Evolutionary conservation across 257 asterid species (phyloP).

Genomic region (Euphrasia confusa): DNA sequence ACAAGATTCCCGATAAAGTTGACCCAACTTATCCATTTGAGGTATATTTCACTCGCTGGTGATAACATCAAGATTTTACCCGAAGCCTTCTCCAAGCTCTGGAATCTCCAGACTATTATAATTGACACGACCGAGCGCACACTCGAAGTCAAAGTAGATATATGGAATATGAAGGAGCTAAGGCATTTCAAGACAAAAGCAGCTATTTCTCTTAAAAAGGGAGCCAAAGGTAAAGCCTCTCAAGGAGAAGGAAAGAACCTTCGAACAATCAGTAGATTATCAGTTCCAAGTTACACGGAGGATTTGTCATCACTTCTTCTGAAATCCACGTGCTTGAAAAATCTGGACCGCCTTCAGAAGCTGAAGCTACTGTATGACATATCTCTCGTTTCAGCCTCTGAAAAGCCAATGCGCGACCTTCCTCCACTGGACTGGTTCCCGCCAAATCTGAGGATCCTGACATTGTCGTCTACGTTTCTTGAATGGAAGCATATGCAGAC

Average conservation of each 20-base stretch:
- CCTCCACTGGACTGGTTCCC: constrained; percentile 30
- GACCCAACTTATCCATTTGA: constrained; percentile 20
- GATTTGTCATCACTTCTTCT: constrained; percentile 13
- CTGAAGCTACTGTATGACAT: constrained; percentile 6
- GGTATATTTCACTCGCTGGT: constrained; percentile 25
- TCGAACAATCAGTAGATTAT: constrained; percentile 24
- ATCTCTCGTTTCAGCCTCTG: neutral
- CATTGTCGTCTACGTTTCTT: constrained; percentile 30
- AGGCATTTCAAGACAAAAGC: constrained; percentile 38
- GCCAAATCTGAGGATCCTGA: constrained; percentile 24
- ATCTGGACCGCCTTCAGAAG: constrained; percentile 19
- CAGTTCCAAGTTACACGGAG: constrained; percentile 26
- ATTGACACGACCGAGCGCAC: constrained; percentile 17
- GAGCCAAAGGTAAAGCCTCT: too few species aligned
- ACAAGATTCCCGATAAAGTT: constrained; percentile 28
- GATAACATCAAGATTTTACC: constrained; percentile 19
- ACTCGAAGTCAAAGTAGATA: constrained; percentile 23
- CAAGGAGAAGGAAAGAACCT: constrained; percentile 7
- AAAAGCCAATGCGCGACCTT: constrained; percentile 14
- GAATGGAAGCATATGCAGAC: constrained; percentile 15
- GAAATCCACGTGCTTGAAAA: constrained; percentile 9
- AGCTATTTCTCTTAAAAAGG: constrained; percentile 10
- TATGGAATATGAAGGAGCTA: constrained; percentile 32
- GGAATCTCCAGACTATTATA: constrained; percentile 33
- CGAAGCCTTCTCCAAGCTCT: constrained; percentile 18